Evolutionary conservation across 306 rosid genomes (phyloP), one percentile per base, ranked within the genome.

Genomic region (Vicia sativa): DNA sequence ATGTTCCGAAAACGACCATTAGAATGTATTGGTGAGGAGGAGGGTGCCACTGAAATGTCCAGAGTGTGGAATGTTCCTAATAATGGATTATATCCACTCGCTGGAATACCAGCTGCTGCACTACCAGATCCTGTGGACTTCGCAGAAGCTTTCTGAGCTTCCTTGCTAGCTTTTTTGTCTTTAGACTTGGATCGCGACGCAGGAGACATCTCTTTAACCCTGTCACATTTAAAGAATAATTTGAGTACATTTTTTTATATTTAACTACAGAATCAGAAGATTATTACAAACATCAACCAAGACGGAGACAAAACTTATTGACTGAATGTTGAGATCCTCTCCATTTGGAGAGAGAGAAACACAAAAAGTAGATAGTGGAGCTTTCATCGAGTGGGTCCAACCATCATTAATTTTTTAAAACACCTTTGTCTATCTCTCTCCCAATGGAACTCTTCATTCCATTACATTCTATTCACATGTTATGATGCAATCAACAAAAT

Each of bases 71-170:
- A 95, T 26, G 99, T 95, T 78, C 99, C 97, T 64, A 63, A 78
- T 35, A 88, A 83, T 25, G 99, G 97, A 77, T 95, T 88, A 80
- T 95, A 90, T 6, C 89, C 97, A 84, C 95, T 90, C 16, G 99
- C 89, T 23, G 95, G 95, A 70, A 86, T 66, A 58, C 87, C 89
- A 77, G 78, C 69, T 67, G 77, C 73, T 52, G 84, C 79, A 85
- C 66, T 87, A 74, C 83, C 82, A 62, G 99, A 75, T 42, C 79
- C 99, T 48, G 79, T 34, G 35, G 87, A 71, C 84, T 88, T 93
- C 63, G 81, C 41, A 56, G 87, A 66, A 77, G 95, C 80, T 73
- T 82, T 81, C 58, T 82, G 96, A 65, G 81, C 67, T 76, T 93
- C 99, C 80, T 87, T 93, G 74, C 68, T 70, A 10, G 81, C 84